Percentiles rank a stretch among this genome's conserved stretches.
phyloP scores from a whole-genome alignment of 306 rosid genomes.

The Cyclanthera cordifolia region DNA sequence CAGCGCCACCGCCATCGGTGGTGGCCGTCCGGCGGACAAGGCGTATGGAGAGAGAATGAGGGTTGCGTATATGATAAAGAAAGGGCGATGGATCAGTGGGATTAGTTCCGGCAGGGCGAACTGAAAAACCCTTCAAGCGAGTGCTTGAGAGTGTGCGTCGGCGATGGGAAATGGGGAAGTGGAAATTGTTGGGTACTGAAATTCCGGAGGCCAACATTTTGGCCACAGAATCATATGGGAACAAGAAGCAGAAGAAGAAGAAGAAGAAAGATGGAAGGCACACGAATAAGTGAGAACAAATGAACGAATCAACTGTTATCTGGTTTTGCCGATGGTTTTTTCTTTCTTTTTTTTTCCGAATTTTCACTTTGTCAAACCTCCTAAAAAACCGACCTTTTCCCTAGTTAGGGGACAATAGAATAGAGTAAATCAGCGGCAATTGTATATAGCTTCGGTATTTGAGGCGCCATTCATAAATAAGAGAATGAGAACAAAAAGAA shows the following conservation, averaged over 20 bases:
- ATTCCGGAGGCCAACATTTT: constrained; percentile 40
- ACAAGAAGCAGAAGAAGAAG: no score
- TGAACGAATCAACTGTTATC: not conserved
- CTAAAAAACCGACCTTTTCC: no score
- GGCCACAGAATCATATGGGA: no score
- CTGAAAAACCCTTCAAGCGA: constrained; percentile 14
- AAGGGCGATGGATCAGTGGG: constrained; percentile 17
- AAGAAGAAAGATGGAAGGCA: not conserved
- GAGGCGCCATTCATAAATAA: no score
- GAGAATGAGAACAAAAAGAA: no score
- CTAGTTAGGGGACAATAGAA: no score
- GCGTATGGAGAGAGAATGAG: constrained; percentile 23
- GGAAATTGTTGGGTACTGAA: constrained; percentile 31
- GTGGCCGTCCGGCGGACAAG: constrained; percentile 27
- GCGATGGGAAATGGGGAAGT: constrained; percentile 21
- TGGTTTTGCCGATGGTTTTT: not conserved
- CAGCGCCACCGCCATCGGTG: constrained; percentile 24
- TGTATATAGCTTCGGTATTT: no score
- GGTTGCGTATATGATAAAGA: not conserved
- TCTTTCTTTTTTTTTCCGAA: no score
- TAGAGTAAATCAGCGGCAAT: no score
- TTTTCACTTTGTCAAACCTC: no score
- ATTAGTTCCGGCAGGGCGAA: constrained; percentile 16
- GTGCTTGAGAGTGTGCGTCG: not conserved
- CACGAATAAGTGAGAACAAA: no score